A percentile compares a stretch with the other conserved stretches of the same genome.
phyloP scores from a whole-genome alignment of 176 grass and related monocot species.

The Hordeum vulgare region MorexV3_pseudomolecules_assembly NC_058521.1:31349020-31349519 shows the following conservation, averaged over 20 bases:
- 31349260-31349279: conserved; percentile 70
- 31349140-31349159: conserved; percentile 64
- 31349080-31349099: conserved; percentile 97
- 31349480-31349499: conserved; percentile 1
- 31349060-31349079: conserved; percentile 88
- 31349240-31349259: conserved; percentile 78
- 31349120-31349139: conserved; percentile 78
- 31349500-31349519: background rate
- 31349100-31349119: conserved; percentile 93
- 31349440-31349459: background rate
- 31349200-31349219: conserved; percentile 9
- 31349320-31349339: conserved; percentile 62
- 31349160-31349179: conserved; percentile 19
- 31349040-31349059: conserved; percentile 71
- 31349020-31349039: conserved; percentile 43
- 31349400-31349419: background rate
- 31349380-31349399: background rate
- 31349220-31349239: conserved; percentile 44
- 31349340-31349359: background rate
- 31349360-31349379: background rate
- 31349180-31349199: conserved; percentile 1
- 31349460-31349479: background rate
- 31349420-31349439: background rate
- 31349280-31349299: conserved; percentile 84
- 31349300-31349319: conserved; percentile 81